Conservation (phyloP, 1,284 basidiomycete species). For the Naganishia albida region DNA sequence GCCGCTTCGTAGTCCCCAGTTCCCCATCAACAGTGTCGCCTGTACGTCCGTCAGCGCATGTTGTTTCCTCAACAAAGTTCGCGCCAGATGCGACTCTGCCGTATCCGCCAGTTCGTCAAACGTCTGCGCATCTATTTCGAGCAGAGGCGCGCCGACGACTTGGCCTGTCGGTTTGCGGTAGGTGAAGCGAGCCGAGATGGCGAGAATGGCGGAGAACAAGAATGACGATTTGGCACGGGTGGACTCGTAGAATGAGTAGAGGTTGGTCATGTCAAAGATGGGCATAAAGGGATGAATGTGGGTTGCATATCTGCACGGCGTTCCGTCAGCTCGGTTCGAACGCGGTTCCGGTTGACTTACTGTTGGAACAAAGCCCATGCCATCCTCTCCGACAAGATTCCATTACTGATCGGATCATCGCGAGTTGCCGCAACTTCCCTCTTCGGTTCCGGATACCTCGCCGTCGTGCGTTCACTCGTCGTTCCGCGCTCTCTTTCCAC, state of each 20-base stretch:
- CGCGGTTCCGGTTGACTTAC: neutral
- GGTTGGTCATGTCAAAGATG: conserved; percentile 9
- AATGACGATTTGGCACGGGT: conserved; percentile 36
- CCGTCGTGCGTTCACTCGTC: conserved; percentile 39
- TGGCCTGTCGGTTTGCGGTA: conserved; percentile 2
- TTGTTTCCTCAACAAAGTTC: conserved; percentile 44
- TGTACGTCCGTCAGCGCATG: conserved; percentile 47
- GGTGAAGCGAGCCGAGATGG: conserved; percentile 43
- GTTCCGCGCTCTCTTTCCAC: conserved; percentile 34
- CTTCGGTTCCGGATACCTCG: conserved; percentile 34
- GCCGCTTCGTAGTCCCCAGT: conserved; percentile 43
- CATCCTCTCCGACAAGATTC: conserved; percentile 11
- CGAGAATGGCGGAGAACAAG: conserved; percentile 42
- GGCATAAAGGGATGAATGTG: conserved; percentile 15
- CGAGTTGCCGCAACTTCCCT: conserved; percentile 17
- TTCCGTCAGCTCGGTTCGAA: neutral
- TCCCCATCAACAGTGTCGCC: conserved; percentile 44
- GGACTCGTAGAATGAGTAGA: conserved; percentile 5
- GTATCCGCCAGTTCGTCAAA: conserved; percentile 39
- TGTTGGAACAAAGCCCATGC: conserved; percentile 20
- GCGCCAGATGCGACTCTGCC: conserved; percentile 44
- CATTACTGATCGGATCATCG: conserved; percentile 17
- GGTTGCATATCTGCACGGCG: neutral
- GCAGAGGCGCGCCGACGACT: conserved; percentile 33
- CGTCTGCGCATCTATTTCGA: conserved; percentile 32